Conservation (phyloP, 345 rosid genomes). For the Syzygium grande region DNA sequence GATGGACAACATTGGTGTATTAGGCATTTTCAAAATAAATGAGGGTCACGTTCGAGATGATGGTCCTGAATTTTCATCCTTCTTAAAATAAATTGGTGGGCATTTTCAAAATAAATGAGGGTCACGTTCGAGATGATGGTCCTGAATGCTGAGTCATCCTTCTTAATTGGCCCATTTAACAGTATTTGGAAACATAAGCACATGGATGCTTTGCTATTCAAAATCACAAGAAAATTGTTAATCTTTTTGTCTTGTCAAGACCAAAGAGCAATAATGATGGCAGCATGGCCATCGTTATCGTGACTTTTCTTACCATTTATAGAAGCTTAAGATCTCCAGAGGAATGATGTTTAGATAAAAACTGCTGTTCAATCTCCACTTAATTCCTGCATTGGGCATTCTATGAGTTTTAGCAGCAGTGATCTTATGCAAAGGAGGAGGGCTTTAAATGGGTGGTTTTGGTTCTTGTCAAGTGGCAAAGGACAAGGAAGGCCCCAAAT, state of each 20-base stretch:
- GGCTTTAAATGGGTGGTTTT: not conserved
- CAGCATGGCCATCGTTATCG: conserved; percentile 7
- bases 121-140: not conserved
- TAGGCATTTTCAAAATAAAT: not conserved
- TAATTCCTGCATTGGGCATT: not conserved
- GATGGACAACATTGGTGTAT: not conserved
- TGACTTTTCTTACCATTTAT: conserved; percentile 12
- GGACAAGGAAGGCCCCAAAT: not conserved
- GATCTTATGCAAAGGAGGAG: not conserved
- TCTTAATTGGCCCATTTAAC: conserved; percentile 23
- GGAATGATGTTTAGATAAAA: conserved; percentile 10
- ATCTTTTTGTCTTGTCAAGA: conserved; percentile 21
- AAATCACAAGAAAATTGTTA: not conserved
- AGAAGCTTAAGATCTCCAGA: conserved; percentile 28
- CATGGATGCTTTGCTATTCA: conserved; percentile 13
- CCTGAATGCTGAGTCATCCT: not conserved
- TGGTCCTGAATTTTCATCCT: no score
- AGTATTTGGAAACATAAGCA: conserved; percentile 28
- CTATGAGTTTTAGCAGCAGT: not conserved
- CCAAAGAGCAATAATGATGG: conserved; percentile 16
- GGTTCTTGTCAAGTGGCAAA: not conserved
- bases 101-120: not conserved
- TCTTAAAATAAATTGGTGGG: conserved; percentile 5
- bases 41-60: not conserved
- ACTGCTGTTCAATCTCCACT: not conserved